phyloP scores from a whole-genome alignment of 257 asterid genomes.

The Forsythia suspensa region DNA sequence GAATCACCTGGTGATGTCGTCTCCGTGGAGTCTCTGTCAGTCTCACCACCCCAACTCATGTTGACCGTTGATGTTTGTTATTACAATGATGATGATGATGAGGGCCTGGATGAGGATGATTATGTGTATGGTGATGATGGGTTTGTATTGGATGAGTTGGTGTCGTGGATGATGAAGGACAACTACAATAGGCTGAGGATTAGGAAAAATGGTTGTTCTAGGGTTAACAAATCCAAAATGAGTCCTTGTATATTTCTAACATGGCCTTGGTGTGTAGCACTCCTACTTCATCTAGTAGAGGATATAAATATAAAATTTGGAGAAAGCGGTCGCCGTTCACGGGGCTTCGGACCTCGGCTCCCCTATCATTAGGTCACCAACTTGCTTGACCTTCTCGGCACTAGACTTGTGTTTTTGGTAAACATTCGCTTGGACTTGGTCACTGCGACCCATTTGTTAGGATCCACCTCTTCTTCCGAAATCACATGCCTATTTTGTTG shows the following conservation, averaged over 20 bases:
- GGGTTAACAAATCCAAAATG: conserved; percentile 47
- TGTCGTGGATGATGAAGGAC: conserved; percentile 58
- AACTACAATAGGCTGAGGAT: conserved; percentile 71
- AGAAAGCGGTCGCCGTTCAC: too few species aligned
- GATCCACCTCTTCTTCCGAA: too few species aligned
- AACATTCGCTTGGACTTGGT: too few species aligned
- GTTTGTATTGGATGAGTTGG: conserved; percentile 61
- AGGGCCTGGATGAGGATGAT: not conserved
- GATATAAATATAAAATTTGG: not conserved
- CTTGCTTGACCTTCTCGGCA: too few species aligned
- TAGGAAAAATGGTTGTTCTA: conserved; percentile 57
- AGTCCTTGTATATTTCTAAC: conserved; percentile 26
- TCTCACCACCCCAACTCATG: conserved; percentile 34
- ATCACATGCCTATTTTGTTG: too few species aligned
- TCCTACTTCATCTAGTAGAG: not conserved
- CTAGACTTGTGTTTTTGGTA: too few species aligned
- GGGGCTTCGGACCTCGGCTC: too few species aligned
- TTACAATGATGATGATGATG: conserved; percentile 11
- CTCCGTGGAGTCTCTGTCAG: conserved; percentile 29
- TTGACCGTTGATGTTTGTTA: conserved; percentile 19
- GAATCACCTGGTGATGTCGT: conserved; percentile 24
- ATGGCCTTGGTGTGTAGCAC: conserved; percentile 4
- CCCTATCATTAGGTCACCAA: too few species aligned
- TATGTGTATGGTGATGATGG: conserved; percentile 30
- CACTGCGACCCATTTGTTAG: too few species aligned